Percentiles rank a stretch among this genome's conserved stretches.
Conservation (phyloP, 495 filamentous ascomycete genomes). For the Xylaria cubensis region DNA sequence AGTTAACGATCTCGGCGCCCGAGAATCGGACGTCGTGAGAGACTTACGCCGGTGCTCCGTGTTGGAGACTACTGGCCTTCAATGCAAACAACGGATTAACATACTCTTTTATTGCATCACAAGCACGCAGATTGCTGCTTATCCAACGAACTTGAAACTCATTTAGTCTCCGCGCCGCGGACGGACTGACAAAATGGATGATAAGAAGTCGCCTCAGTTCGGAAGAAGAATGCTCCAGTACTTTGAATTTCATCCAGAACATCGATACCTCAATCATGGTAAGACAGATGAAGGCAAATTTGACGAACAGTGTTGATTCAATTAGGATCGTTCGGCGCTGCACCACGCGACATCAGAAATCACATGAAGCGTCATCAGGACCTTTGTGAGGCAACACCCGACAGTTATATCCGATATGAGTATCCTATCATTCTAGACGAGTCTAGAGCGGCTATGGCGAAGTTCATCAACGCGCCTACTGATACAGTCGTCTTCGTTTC, state of each 20-base stretch:
- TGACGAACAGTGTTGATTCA: constrained; percentile 8
- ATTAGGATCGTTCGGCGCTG: constrained; percentile 78
- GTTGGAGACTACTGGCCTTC: neutral
- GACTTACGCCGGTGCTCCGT: neutral
- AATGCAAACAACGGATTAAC: too few relatives aligned
- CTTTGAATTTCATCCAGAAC: constrained; percentile 73
- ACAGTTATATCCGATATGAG: constrained; percentile 73
- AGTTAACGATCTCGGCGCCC: neutral
- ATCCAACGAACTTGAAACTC: neutral
- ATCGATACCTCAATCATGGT: constrained; percentile 86
- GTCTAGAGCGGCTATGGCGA: constrained; percentile 68
- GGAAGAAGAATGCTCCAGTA: constrained; percentile 43
- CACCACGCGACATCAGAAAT: constrained; percentile 65
- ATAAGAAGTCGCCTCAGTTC: neutral
- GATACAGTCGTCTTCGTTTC: constrained; percentile 76
- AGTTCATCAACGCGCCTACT: constrained; percentile 64
- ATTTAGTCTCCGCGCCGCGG: neutral
- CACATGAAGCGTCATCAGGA: constrained; percentile 65
- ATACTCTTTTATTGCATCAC: neutral
- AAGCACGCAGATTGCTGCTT: neutral
- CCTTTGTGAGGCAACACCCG: constrained; percentile 67
- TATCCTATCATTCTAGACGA: constrained; percentile 65
- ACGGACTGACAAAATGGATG: neutral
- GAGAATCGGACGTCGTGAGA: constrained; percentile 5
- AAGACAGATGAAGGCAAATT: constrained; percentile 22